These are phyloP conservation scores for Chaetomium olivaceum DNA, from an alignment of 2,329 filamentous ascomycete genomes.

Conservation along the genomic window DNA sequence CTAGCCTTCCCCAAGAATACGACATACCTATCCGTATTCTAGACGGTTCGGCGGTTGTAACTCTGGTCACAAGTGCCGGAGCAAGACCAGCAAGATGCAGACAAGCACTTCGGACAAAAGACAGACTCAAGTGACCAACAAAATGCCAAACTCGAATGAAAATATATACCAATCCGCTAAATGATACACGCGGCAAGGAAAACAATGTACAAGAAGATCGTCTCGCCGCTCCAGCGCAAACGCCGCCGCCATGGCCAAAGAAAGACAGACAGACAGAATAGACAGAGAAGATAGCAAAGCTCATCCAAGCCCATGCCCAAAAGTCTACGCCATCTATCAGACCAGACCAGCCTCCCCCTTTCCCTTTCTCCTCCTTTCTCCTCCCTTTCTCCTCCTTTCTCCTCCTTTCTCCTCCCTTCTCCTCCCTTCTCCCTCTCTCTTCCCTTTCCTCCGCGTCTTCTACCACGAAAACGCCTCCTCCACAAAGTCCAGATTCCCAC, in stretches of 20 bases:
- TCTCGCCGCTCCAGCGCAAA: background rate
- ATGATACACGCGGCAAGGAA: constrained; percentile 5
- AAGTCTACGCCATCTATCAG: background rate
- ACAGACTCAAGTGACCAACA: background rate
- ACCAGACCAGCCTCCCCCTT: background rate
- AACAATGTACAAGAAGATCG: constrained; percentile 23
- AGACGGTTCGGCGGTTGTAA: no score
- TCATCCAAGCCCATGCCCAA: background rate
- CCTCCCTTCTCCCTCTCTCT: background rate
- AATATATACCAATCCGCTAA: constrained; percentile 19
- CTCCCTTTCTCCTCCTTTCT: background rate
- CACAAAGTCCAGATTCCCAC: constrained; percentile 71
- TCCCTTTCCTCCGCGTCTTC: background rate
- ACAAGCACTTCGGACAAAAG: background rate
- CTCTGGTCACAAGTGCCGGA: no score
- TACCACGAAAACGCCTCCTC: constrained; percentile 74
- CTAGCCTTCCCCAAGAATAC: background rate
- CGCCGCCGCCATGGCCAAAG: constrained; percentile 1
- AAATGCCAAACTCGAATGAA: background rate
- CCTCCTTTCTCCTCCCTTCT: background rate
- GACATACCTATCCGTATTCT: no score
- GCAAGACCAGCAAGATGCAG: background rate
- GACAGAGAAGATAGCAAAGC: constrained; percentile 3
- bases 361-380: background rate
- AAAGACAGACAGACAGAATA: background rate